Percentiles rank a stretch among this genome's conserved stretches.
phyloP scores from a whole-genome alignment of 1,139 yeast species.

The Lodderomyces metapsilosis region DNA sequence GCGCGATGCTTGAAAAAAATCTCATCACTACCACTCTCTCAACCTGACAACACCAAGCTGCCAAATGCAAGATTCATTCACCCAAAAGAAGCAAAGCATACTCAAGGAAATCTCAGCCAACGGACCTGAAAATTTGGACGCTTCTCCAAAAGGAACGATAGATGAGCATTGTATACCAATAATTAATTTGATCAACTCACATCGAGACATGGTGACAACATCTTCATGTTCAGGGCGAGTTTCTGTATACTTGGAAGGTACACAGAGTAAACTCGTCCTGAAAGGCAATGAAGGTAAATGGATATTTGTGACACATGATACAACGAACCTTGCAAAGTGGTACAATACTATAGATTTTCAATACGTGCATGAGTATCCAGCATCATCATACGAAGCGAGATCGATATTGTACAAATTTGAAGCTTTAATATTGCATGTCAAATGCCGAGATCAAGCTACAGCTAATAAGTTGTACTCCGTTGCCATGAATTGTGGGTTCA shows the following conservation, averaged over 20 bases:
- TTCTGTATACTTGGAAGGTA: slow-evolving; percentile 76
- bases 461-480: slow-evolving; percentile 65
- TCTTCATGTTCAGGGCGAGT: slow-evolving; percentile 89
- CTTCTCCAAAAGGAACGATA: slow-evolving; percentile 82
- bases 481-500: slow-evolving; percentile 82
- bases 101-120: slow-evolving; percentile 52
- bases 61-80: slow-evolving; percentile 56
- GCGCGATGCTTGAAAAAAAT: no score
- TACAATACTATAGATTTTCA: slow-evolving; percentile 31
- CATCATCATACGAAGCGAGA: slow-evolving; percentile 30
- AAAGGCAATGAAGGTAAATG: slow-evolving; percentile 84
- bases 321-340: slow-evolving; percentile 52
- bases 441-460: slow-evolving; percentile 58
- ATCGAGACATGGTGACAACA: slow-evolving; percentile 73
- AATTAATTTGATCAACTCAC: slow-evolving; percentile 61
- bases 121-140: slow-evolving; percentile 50
- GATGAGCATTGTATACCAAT: slow-evolving; percentile 73
- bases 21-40: no score
- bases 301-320: slow-evolving; percentile 79
- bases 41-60: no score
- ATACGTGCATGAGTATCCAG: slow-evolving; percentile 14
- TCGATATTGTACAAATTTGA: slow-evolving; percentile 75
- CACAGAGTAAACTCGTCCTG: slow-evolving; percentile 55
- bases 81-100: slow-evolving; percentile 64
- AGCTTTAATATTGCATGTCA: slow-evolving; percentile 80